Evolutionary conservation across 2,329 filamentous ascomycete species (phyloP), one percentile per base, ranked within the genome.

Genomic region (Colletotrichum gloeosporioides): DNA sequence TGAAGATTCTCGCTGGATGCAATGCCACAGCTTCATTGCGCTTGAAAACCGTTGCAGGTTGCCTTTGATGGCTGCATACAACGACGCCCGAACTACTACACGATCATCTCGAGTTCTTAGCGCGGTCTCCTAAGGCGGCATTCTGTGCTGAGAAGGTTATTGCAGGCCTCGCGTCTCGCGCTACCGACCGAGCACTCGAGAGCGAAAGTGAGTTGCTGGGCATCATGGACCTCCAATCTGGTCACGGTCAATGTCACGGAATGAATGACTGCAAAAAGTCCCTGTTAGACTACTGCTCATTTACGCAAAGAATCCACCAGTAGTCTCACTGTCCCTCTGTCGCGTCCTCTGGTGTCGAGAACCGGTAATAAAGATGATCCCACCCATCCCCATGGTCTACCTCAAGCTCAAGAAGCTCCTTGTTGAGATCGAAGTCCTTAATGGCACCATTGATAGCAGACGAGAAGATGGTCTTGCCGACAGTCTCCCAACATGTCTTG

Each of bases 361-460:
- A 70, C 18, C 55, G 29, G 25, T 55, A 64, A 3, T 53, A 72
- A 1, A 72, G 2, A 12, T 68, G 12, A 18, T 69, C 53, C 34
- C 27, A 72, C 0, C 1, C 1, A 0, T 12, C 53, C 5, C 39
- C 49, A n/a, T 72, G n/a, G 4, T 69, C 34, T 3, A 72, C 64
- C 64, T 69, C 39, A 18, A 72, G 13, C 27, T 69, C 15, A 4
- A 59, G 9, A 6, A 72, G 53, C 16, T 69, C 3, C 53, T 72
- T 72, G 53, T 61, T 53, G n/a, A 72, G 15, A 6, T 15, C 13
- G 9, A 72, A 72, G 3, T 69, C 53, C 15, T 4, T 5, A 6
- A 72, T 34, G 1, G 49, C 10, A 22, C 70, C 34, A 8, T 16
- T 5, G 3, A 72, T 68, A 9, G 64, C 13, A 1, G 32, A n/a